Percentiles rank a stretch among this genome's conserved stretches.
phyloP scores from a whole-genome alignment of 257 asterid species.

The Jaltomata sinuosa region DNA sequence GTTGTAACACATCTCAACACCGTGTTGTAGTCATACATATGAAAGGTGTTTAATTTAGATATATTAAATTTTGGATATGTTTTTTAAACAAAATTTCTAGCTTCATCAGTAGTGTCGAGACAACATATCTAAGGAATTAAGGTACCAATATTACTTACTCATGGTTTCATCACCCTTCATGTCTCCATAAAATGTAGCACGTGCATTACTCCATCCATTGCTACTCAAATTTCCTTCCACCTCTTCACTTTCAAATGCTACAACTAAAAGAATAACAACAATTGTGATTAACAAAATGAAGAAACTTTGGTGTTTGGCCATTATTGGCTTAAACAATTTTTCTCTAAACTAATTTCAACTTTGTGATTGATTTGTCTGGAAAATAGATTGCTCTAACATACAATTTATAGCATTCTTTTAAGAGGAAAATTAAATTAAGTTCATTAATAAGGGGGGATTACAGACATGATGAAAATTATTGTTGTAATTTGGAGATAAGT shows the following conservation, averaged over 20 bases:
- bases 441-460: no score
- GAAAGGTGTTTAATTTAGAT: not conserved
- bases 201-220: not conserved
- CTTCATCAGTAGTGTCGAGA: fast-evolving
- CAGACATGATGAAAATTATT: no score
- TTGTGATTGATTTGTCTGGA: not conserved
- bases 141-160: not conserved
- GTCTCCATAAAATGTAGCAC: conserved; percentile 5
- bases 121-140: not conserved
- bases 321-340: not conserved
- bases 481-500: not conserved
- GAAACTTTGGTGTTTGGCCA: not conserved
- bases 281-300: not conserved
- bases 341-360: not conserved
- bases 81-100: not conserved
- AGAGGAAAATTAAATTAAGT: no score
- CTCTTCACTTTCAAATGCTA: not conserved
- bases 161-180: not conserved
- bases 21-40: not conserved
- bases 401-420: not conserved
- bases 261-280: not conserved
- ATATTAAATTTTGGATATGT: no score
- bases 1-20: not conserved
- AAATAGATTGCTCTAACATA: not conserved
- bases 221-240: not conserved